Evolutionary conservation across 495 filamentous ascomycete genomes (phyloP).

Genomic region (Penicillium maclennaniae): DNA sequence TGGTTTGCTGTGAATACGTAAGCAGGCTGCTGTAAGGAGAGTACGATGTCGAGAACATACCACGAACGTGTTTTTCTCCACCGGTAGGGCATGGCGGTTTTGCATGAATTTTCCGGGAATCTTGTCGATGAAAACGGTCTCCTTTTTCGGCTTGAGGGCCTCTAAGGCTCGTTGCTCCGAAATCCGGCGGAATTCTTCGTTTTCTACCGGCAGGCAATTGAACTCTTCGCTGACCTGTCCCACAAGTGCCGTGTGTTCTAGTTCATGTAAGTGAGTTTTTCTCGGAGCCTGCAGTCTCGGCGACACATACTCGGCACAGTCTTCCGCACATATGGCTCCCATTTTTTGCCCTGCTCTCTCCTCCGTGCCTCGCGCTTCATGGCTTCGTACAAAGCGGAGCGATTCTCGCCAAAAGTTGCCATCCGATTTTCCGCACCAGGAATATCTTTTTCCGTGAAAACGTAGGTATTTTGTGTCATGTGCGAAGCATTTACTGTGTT

Average conservation of each 20-base stretch:
- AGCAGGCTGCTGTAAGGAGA: slow-evolving; percentile 3
- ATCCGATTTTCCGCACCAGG: slow-evolving; percentile 37
- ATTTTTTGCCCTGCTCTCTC: slow-evolving; percentile 54
- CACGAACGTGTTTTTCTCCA: slow-evolving; percentile 37
- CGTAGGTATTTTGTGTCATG: slow-evolving; percentile 66
- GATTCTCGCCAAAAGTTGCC: slow-evolving; percentile 42
- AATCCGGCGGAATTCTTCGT: slow-evolving; percentile 64
- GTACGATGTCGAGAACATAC: slow-evolving; percentile 26
- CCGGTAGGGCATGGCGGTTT: slow-evolving; percentile 35
- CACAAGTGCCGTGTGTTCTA: slow-evolving; percentile 76
- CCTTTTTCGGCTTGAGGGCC: slow-evolving; percentile 59
- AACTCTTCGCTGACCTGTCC: slow-evolving; percentile 74
- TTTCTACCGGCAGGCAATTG: slow-evolving; percentile 70
- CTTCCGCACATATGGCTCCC: slow-evolving; percentile 67
- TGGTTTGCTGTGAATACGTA: slow-evolving; percentile 31
- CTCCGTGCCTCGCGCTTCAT: slow-evolving; percentile 46
- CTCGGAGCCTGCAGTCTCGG: background rate
- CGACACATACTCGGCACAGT: slow-evolving; percentile 70
- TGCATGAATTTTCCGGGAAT: slow-evolving; percentile 38
- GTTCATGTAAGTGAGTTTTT: slow-evolving; percentile 17
- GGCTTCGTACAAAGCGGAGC: slow-evolving; percentile 44
- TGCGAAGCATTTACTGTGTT: slow-evolving; percentile 44
- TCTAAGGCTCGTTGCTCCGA: slow-evolving; percentile 57
- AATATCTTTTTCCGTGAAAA: slow-evolving; percentile 41
- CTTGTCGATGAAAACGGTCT: slow-evolving; percentile 41